Conservation (phyloP, 2,329 filamentous ascomycete genomes). For the Aspergillus novoparasiticus region DNA sequence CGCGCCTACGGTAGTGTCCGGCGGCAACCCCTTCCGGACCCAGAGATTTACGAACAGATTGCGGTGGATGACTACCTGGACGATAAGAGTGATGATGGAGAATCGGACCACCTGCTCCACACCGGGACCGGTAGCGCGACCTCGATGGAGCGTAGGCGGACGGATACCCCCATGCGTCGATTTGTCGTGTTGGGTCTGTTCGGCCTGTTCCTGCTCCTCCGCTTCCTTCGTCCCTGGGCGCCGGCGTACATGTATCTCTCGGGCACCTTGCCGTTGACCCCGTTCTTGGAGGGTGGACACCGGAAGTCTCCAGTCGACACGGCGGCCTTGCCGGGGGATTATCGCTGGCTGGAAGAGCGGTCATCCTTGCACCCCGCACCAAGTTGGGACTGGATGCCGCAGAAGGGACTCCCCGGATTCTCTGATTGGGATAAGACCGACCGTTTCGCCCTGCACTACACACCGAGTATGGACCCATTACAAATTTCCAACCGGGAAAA, state of each 20-base stretch:
- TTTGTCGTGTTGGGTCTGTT: constrained; percentile 25
- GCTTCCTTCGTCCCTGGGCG: constrained; percentile 29
- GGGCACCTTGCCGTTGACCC: constrained; percentile 24
- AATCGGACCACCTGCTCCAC: constrained; percentile 21
- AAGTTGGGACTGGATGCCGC: constrained; percentile 29
- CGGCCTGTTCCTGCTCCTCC: constrained; percentile 27
- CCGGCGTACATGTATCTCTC: constrained; percentile 32
- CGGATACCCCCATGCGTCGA: constrained; percentile 16
- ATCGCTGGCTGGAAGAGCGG: constrained; percentile 22
- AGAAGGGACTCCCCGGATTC: constrained; percentile 26
- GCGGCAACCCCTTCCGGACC: constrained; percentile 19
- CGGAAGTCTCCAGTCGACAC: constrained; percentile 25
- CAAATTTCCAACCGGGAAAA: constrained; percentile 45
- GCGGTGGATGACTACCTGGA: constrained; percentile 26
- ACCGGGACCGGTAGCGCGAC: constrained; percentile 9
- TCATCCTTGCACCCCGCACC: constrained; percentile 24
- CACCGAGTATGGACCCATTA: constrained; percentile 41
- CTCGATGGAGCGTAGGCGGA: constrained; percentile 7
- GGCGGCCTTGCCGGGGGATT: constrained; percentile 22
- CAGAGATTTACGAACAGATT: constrained; percentile 29
- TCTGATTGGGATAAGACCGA: constrained; percentile 26
- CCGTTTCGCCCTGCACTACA: constrained; percentile 32
- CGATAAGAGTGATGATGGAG: constrained; percentile 28
- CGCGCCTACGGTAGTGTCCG: constrained; percentile 11
- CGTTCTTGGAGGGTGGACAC: constrained; percentile 23